Evolutionary conservation across 73 alveolate species (phyloP), one percentile per base, ranked within the genome.

Genomic region (Uronychia binucleata): DNA sequence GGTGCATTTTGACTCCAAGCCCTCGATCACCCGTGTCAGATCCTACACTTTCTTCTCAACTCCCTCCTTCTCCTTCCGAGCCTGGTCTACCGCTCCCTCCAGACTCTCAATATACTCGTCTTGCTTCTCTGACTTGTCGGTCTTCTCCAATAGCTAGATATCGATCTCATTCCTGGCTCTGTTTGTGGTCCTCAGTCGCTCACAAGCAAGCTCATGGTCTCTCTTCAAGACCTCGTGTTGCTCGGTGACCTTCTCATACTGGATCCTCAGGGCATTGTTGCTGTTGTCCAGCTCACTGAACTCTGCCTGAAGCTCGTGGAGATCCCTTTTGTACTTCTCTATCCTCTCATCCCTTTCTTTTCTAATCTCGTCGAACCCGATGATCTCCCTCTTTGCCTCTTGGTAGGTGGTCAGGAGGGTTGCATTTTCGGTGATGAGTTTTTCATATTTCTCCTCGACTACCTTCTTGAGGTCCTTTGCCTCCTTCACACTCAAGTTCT

Each of bases 151-250:
- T 11, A 89, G 86, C 30, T 82, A 31, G 28, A 59, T 30, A 30
- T 89, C 91, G 26, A 77, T 77, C 28, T 89, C 95, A 84, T 89
- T 90, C 74, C 95, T 77, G 34, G 78, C 86, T 89, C 89, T 89
- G 57, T 89, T 89, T 28, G 87, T 80, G 11, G 26, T 32, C 28
- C 76, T 85, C 31, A 89, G 57, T 46, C 89, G 77, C 19, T 89
- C 95, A 13, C 84, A 57, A 0, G 95, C 85, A 33, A 74, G 81
- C 0, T 77, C 82, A 30, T 35, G 59, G 35, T 89, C 95, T 34
- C 31, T 60, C 59, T 67, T 31, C 33, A 84, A 67, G 27, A 74
- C n/a, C 33, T 77, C 84, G 28, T 77, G 60, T 59, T 83, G 74
- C 30, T 58, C 91, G 28, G 27, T 57, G 1, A 77, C 80, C 80